Base-by-base conservation (phyloP, 2,329 filamentous ascomycete genomes). In the Aspergillus terreus region DNA sequence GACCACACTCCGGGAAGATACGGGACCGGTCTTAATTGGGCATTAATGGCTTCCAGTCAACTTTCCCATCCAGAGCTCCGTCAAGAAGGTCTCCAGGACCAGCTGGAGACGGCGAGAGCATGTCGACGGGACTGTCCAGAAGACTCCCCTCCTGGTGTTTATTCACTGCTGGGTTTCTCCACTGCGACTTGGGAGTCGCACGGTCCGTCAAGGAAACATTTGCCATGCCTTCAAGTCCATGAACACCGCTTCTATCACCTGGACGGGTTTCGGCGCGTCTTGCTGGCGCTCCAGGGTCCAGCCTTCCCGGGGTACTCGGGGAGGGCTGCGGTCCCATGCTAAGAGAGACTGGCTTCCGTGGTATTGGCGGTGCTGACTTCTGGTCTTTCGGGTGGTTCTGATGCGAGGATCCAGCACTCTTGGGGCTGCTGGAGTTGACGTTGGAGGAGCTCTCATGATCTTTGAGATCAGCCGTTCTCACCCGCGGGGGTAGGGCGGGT, bases 281-380 rank as follows among this genome's bases (percentile, higher is more conserved):
- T 30, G 27, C 7, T 30, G 27, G 27, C 27, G 27, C 27, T 30
- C 27, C 27, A 30, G 6, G 10, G 27, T 30, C 9, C 27, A 30
- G 2, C 7, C 27, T 30, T 30, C 27, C 27, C 7, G 27, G 10
- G 10, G 27, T 30, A 30, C 27, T 30, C 23, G 23, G 23, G 9
- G 27, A 30, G 6, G 27, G 27, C 27, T 30, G 27, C 7, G 7
- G 27, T 30, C 27, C 27, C 6, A 23, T 27, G 21, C 27, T 19
- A 21, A 74, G 59, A 10, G 65, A 63, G 6, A 79, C 75, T 1
- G 85, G 85, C 60, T 88, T 88, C 65, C 76, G 81, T 19, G 84
- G 85, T 46, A 87, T 75, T 1, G 79, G 80, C 4, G 81, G 82
- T n/a, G 79, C 70, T 9, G 70, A 63, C 55, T 78, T 56, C 41